Evolutionary conservation across 352 stramenopile genomes (phyloP).

Genomic region (Phytopythium mirpurense): DNA sequence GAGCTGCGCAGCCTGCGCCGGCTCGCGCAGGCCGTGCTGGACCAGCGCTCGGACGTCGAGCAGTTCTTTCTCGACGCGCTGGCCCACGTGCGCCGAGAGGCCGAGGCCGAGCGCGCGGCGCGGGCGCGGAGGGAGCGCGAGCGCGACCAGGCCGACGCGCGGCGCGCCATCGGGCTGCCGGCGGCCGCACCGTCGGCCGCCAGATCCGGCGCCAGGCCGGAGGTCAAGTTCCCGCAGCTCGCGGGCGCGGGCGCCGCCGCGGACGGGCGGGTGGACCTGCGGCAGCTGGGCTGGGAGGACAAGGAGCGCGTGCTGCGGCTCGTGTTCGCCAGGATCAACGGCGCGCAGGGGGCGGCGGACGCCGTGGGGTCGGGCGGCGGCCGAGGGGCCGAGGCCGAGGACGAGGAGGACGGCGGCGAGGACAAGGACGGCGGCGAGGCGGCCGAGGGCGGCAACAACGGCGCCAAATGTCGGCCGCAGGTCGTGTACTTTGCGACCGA

Average conservation of each 20-base stretch:
- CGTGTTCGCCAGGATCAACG: slow-evolving; percentile 94
- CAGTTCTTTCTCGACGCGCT: slow-evolving; percentile 93
- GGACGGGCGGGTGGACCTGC: slow-evolving; percentile 73
- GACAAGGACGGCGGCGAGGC: slow-evolving; percentile 7
- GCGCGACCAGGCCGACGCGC: slow-evolving; percentile 48
- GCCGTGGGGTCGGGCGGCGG: background rate
- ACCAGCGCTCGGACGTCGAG: slow-evolving; percentile 88
- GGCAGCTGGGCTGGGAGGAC: slow-evolving; percentile 87
- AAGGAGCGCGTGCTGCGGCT: slow-evolving; percentile 89
- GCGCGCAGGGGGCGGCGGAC: slow-evolving; percentile 48
- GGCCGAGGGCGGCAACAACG: slow-evolving; percentile 17
- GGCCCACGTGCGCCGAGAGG: slow-evolving; percentile 80
- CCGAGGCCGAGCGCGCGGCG: slow-evolving; percentile 45
- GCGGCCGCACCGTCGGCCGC: slow-evolving; percentile 5
- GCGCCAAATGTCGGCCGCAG: background rate
- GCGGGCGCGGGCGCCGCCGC: slow-evolving; percentile 2
- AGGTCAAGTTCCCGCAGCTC: slow-evolving; percentile 52
- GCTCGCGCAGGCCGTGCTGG: slow-evolving; percentile 88
- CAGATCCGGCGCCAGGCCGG: no score
- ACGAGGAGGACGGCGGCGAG: slow-evolving; percentile 10
- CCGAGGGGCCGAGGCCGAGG: background rate
- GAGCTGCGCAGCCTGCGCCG: slow-evolving; percentile 87
- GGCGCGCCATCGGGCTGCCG: slow-evolving; percentile 28
- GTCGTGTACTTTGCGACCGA: slow-evolving; percentile 62
- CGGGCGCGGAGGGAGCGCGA: slow-evolving; percentile 44